These are phyloP conservation scores for Naganishia antarctica DNA, from an alignment of 768 basidiomycete species.

Conservation along the genomic window DNA sequence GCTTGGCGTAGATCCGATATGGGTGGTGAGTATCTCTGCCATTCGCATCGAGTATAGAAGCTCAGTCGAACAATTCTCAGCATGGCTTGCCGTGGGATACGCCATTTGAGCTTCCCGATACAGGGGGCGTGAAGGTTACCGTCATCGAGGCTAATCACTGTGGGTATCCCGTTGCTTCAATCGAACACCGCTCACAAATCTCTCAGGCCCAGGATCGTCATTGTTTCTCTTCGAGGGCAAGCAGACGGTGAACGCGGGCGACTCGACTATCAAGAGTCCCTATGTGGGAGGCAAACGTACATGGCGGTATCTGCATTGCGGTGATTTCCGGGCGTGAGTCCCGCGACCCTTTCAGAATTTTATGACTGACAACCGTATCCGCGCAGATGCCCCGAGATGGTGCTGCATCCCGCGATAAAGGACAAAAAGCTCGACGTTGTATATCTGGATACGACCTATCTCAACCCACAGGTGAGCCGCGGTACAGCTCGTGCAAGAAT, in stretches of 20 bases:
- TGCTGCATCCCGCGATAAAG: constrained; percentile 74
- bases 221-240: constrained; percentile 89
- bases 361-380: neutral
- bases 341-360: neutral
- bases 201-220: constrained; percentile 73
- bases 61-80: constrained; percentile 25
- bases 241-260: constrained; percentile 84
- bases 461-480: constrained; percentile 63
- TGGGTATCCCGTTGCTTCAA: constrained; percentile 36
- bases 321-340: constrained; percentile 55
- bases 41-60: neutral
- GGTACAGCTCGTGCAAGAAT: constrained; percentile 43
- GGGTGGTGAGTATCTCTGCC: constrained; percentile 56
- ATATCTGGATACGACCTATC: constrained; percentile 94
- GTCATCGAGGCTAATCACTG: constrained; percentile 98
- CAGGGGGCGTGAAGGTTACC: constrained; percentile 79
- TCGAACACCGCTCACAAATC: neutral
- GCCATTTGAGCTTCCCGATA: constrained; percentile 69
- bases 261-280: constrained; percentile 65
- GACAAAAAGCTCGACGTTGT: constrained; percentile 78
- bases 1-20: constrained; percentile 79
- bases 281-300: constrained; percentile 64
- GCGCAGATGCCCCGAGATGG: constrained; percentile 84
- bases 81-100: constrained; percentile 76
- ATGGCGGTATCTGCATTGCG: constrained; percentile 92